These are phyloP conservation scores for Teratosphaeria viscida DNA, from an alignment of 2,329 filamentous ascomycete species.

Conservation along the genomic window DNA sequence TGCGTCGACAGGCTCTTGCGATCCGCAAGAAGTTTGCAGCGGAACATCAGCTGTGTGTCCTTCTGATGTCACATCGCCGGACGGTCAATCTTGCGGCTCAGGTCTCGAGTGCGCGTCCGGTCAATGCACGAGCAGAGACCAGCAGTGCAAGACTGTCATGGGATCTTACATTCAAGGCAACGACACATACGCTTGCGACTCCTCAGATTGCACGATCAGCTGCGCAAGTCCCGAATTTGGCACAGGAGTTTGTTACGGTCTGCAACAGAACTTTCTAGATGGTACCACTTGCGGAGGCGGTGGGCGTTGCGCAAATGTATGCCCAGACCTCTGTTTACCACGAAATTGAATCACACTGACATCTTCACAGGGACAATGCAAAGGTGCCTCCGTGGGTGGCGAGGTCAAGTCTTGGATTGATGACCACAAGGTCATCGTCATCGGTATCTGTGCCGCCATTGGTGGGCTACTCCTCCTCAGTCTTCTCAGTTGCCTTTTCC, in stretches of 20 bases:
- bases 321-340: constrained; percentile 13
- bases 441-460: constrained; percentile 62
- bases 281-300: constrained; percentile 76
- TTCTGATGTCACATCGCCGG: constrained; percentile 53
- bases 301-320: constrained; percentile 62
- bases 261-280: constrained; percentile 89
- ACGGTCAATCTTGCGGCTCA: constrained; percentile 61
- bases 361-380: constrained; percentile 53
- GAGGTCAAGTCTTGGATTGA: constrained; percentile 68
- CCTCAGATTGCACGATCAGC: constrained; percentile 60
- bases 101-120: constrained; percentile 74
- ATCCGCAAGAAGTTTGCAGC: constrained; percentile 73
- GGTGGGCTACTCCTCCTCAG: constrained; percentile 62
- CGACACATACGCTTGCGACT: constrained; percentile 69
- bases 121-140: constrained; percentile 84
- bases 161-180: constrained; percentile 63
- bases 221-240: constrained; percentile 64
- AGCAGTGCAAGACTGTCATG: constrained; percentile 79
- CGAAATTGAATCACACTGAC: constrained; percentile 6
- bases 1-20: constrained; percentile 66
- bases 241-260: constrained; percentile 54
- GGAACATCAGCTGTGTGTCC: constrained; percentile 67
- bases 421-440: constrained; percentile 68
- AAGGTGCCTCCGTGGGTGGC: constrained; percentile 56
- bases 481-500: constrained; percentile 56